These are phyloP conservation scores for Amphibolis antarctica DNA, from an alignment of 106 monocot genomes.

Conservation along the genomic window DNA sequence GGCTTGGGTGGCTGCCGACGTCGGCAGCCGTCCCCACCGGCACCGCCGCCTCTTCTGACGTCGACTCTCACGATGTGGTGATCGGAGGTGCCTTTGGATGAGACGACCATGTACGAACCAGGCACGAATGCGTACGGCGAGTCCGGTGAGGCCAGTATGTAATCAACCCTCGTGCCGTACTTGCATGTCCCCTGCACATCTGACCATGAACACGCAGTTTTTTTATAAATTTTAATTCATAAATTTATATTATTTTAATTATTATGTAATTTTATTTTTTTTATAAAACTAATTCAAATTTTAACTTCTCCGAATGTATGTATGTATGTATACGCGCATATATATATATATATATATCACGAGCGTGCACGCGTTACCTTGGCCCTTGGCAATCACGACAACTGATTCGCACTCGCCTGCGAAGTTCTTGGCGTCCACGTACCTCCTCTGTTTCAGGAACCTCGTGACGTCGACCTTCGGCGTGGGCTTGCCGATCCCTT, in stretches of 20 bases:
- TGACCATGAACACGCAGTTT: too few relatives aligned
- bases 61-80: constrained; percentile 37
- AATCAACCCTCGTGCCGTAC: constrained; percentile 75
- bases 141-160: constrained; percentile 62
- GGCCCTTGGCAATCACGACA: constrained; percentile 79
- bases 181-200: constrained; percentile 90
- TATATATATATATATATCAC: too few relatives aligned
- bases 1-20: not conserved
- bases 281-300: too few relatives aligned
- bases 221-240: too few relatives aligned
- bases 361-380: too few relatives aligned
- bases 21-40: not conserved
- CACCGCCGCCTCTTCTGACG: constrained; percentile 13
- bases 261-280: too few relatives aligned
- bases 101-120: constrained; percentile 67
- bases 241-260: too few relatives aligned
- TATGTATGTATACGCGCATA: too few relatives aligned
- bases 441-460: constrained; percentile 46
- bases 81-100: constrained; percentile 78
- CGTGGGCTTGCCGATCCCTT: constrained; percentile 44
- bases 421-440: constrained; percentile 64
- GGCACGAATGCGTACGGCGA: constrained; percentile 61
- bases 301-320: too few relatives aligned
- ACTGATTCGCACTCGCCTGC: constrained; percentile 79
- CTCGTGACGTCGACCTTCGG: constrained; percentile 81